These are phyloP conservation scores for Coemansia sp. DNA, from an alignment of 192 early-diverging fungal genomes.

Conservation along the genomic window DNA sequence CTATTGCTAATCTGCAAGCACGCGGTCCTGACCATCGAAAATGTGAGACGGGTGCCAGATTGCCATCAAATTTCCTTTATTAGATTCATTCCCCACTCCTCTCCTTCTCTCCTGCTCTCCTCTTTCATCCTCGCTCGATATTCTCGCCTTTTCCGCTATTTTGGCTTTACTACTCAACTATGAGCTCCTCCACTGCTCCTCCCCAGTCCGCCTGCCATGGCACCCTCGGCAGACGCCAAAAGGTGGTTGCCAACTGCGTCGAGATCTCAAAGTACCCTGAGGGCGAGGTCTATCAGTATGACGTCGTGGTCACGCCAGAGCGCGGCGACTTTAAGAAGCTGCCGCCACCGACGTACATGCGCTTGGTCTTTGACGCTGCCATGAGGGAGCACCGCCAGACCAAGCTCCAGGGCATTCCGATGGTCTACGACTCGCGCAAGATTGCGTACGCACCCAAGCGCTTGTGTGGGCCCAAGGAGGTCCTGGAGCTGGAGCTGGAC, in stretches of 20 bases:
- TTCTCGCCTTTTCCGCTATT: no score
- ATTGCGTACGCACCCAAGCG: constrained; percentile 83
- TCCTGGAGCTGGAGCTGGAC: constrained; percentile 64
- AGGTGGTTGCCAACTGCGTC: constrained; percentile 76
- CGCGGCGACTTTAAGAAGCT: constrained; percentile 21
- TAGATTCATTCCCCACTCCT: background rate
- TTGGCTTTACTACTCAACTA: no score
- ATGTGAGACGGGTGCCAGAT: no score
- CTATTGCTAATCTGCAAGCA: no score
- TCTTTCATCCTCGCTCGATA: background rate
- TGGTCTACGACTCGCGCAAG: constrained; percentile 90
- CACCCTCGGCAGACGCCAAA: constrained; percentile 42
- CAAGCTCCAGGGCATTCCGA: constrained; percentile 60
- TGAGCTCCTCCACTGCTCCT: no score
- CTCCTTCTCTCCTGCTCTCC: background rate
- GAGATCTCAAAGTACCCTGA: constrained; percentile 67
- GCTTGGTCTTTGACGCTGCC: constrained; percentile 67
- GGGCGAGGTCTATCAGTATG: constrained; percentile 82
- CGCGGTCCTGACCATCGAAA: no score
- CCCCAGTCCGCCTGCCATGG: constrained; percentile 22
- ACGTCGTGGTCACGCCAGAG: constrained; percentile 73
- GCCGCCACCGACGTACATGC: constrained; percentile 59
- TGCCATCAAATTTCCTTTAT: no score
- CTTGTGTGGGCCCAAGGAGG: no score
- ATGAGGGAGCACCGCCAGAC: constrained; percentile 48